phyloP scores from a whole-genome alignment of 75 land plant species.

The Isoetes taiwanensis region DNA sequence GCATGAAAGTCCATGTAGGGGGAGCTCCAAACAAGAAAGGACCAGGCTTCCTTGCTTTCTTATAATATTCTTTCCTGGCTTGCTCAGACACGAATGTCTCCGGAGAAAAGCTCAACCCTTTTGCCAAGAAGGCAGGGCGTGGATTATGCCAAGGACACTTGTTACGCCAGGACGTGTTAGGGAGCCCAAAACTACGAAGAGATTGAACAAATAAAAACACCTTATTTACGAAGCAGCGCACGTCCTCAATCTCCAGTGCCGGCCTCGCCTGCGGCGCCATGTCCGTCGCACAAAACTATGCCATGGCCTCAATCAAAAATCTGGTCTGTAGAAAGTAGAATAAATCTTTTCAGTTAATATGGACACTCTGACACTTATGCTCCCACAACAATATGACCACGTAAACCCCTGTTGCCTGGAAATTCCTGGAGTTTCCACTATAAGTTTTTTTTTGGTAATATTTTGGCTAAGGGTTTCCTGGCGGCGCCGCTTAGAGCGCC shows the following conservation, averaged over 20 bases:
- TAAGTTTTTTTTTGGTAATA: too few species aligned
- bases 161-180: constrained; percentile 16
- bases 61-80: constrained; percentile 2
- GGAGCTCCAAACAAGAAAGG: constrained; percentile 11
- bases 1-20: constrained; percentile 13
- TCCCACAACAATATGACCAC: too few species aligned
- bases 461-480: too few species aligned
- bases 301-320: too few species aligned
- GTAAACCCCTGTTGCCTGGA: too few species aligned
- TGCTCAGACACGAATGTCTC: constrained; percentile 13
- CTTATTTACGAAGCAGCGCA: constrained; percentile 6
- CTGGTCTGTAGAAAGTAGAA: too few species aligned
- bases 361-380: too few species aligned
- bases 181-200: constrained; percentile 8
- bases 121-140: constrained; percentile 9
- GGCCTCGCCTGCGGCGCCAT: not conserved
- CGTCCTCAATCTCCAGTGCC: constrained; percentile 12
- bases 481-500: too few species aligned
- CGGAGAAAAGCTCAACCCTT: constrained; percentile 16
- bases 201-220: not conserved
- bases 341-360: too few species aligned
- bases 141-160: constrained; percentile 22
- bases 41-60: constrained; percentile 12
- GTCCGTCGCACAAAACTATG: not conserved
- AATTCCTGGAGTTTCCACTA: too few species aligned